These are phyloP conservation scores for Capsella bursapastoris DNA, from an alignment of 345 rosid species.

Conservation along the genomic window DNA sequence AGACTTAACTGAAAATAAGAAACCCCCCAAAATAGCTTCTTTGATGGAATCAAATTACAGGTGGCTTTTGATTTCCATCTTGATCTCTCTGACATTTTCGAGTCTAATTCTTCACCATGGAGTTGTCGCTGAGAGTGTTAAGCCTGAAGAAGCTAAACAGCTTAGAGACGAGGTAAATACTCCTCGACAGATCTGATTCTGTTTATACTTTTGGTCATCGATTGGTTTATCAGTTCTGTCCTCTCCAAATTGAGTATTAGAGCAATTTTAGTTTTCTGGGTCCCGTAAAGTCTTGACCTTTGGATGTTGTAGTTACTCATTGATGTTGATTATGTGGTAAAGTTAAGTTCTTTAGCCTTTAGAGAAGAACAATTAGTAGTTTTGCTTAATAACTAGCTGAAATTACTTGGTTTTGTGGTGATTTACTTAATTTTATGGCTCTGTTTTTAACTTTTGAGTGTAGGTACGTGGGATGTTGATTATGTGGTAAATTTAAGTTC, in stretches of 20 bases:
- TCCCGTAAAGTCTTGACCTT: constrained; percentile 23
- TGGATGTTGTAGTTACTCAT: constrained; percentile 10
- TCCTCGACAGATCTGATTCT: constrained; percentile 12
- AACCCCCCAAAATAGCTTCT: neutral
- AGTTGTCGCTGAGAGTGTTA: constrained; percentile 69
- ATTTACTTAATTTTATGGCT: neutral
- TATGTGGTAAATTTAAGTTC: neutral
- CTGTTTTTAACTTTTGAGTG: neutral
- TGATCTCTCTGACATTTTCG: constrained; percentile 41
- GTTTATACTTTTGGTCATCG: neutral
- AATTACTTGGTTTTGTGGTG: constrained; percentile 13
- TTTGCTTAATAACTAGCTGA: constrained; percentile 8
- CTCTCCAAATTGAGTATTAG: neutral
- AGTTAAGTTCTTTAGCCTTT: constrained; percentile 11
- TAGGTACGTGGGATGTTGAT: constrained; percentile 91
- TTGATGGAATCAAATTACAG: constrained; percentile 36
- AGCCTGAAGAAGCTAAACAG: constrained; percentile 70
- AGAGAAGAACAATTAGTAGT: neutral
- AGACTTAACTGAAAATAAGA: neutral
- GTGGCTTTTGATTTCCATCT: constrained; percentile 42
- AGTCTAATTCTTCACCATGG: constrained; percentile 32
- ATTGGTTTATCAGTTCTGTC: neutral
- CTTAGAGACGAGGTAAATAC: constrained; percentile 84
- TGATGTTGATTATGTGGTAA: neutral
- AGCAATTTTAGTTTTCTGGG: neutral